These are phyloP conservation scores for Mycena capillaripes DNA, from an alignment of 768 basidiomycete species.

Conservation along the genomic window DNA sequence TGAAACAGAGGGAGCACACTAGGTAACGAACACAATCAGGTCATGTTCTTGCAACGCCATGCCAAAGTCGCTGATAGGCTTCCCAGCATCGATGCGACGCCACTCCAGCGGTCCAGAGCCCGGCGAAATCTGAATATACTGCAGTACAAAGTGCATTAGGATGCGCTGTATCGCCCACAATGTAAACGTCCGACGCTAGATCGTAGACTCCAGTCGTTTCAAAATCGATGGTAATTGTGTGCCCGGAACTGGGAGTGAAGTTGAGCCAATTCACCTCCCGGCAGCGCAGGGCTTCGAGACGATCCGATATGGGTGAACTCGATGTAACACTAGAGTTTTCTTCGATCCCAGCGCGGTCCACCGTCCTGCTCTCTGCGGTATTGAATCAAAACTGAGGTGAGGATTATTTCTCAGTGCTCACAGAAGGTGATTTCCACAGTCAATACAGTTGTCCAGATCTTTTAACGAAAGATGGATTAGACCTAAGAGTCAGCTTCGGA, in stretches of 20 bases:
- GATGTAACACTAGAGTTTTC: neutral
- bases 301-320: neutral
- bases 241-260: neutral
- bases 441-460: neutral
- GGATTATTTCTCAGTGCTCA: neutral
- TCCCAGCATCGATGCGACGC: constrained; percentile 1
- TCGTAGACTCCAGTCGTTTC: constrained; percentile 7
- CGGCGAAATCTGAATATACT: neutral
- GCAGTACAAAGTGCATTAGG: neutral
- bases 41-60: constrained; percentile 28
- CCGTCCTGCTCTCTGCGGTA: constrained; percentile 9
- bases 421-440: neutral
- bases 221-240: neutral
- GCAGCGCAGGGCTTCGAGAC: neutral
- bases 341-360: constrained; percentile 1
- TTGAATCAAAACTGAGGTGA: neutral
- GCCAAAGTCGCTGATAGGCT: constrained; percentile 23
- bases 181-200: neutral
- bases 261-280: constrained; percentile 17
- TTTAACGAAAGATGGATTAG: neutral
- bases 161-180: neutral
- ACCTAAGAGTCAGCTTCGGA: neutral
- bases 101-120: neutral
- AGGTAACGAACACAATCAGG: constrained; percentile 27
- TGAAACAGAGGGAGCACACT: neutral